phyloP scores from a whole-genome alignment of 768 basidiomycete species.

The Leccinum incarnatum region DNA sequence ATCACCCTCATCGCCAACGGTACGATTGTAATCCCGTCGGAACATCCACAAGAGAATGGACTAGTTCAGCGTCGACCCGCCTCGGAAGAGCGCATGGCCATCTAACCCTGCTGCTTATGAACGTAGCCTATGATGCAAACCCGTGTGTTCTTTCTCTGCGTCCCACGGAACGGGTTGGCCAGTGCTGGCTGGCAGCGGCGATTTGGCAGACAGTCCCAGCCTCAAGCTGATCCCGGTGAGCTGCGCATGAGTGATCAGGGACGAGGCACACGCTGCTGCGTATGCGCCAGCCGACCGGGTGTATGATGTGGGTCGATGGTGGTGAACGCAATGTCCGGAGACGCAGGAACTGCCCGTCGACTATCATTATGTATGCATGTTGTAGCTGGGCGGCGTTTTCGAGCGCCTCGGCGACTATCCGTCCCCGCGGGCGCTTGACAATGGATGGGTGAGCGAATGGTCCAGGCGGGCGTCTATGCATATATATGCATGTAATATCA shows the following conservation, averaged over 20 bases:
- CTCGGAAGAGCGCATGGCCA: constrained; percentile 7
- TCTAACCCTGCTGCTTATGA: constrained; percentile 13
- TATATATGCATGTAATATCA: background rate
- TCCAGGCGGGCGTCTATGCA: background rate
- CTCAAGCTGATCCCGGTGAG: background rate
- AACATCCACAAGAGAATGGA: constrained; percentile 8
- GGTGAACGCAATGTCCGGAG: background rate
- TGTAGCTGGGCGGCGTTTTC: constrained; percentile 6
- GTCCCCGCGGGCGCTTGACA: constrained; percentile 2
- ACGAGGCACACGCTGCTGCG: background rate
- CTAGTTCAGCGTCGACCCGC: background rate
- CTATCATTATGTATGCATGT: background rate
- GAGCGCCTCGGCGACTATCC: constrained; percentile 4
- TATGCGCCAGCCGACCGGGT: constrained; percentile 1
- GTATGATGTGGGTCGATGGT: background rate
- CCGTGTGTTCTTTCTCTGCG: background rate
- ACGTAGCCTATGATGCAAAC: constrained; percentile 6
- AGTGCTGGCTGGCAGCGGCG: background rate
- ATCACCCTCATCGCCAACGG: background rate
- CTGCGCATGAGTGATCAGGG: background rate
- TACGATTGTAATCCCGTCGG: constrained; percentile 1
- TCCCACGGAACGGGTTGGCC: background rate
- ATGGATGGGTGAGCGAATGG: constrained; percentile 9
- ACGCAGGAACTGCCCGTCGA: constrained; percentile 7
- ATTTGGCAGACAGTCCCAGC: background rate